Evolutionary conservation across 2,329 filamentous ascomycete species (phyloP), one percentile per base, ranked within the genome.

Genomic region (Pleurostoma richardsiae): DNA sequence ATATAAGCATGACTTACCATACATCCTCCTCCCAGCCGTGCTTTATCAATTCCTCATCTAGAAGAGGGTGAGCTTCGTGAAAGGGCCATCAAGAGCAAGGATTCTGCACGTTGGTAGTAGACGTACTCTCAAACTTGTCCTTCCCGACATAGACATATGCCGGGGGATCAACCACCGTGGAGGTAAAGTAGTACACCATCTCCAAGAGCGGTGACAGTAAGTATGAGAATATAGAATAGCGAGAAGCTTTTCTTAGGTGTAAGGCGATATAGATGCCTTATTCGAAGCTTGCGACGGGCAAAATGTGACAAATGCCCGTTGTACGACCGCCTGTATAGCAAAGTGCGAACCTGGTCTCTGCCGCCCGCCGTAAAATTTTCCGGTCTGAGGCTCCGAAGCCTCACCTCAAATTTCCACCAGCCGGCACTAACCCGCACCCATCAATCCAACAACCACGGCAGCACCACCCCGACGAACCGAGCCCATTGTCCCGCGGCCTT

Each of bases 111-210:
- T 19, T 19, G 19, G 42, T 30, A 48, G 48, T 46, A 53, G 51
- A 58, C 85, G 62, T 76, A 96, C 94, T 99, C 75, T 99, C 94
- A 58, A 94, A 91, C 72, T 99, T 99, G 76, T 99, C 94, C 70
- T 97, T 99, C 68, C 94, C 94, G 49, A 96, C 90, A 65, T 99
- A 99, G 61, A 99, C 83, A 64, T 86, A 91, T 39, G 90, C 92
- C 30, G 90, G 65, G 2, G 94, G 92, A 10, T 84, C 77, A 38
- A 95, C 89, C 39, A 83, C 82, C 51, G 81, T 92, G 29, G 92
- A 97, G 1, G 84, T 94, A 67, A 94, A 97, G 68, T 97, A 97
- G 72, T 88, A 96, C 41, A 99, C 94, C 94, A 99, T 95, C 29
- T 8, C n/a, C 30, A 30, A 40, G 4, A 38, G 19, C 19, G 19